A percentile compares a stretch with the other conserved stretches of the same genome.
phyloP scores from a whole-genome alignment of 2,329 filamentous ascomycete genomes.

The Davidsoniella australis region DNA sequence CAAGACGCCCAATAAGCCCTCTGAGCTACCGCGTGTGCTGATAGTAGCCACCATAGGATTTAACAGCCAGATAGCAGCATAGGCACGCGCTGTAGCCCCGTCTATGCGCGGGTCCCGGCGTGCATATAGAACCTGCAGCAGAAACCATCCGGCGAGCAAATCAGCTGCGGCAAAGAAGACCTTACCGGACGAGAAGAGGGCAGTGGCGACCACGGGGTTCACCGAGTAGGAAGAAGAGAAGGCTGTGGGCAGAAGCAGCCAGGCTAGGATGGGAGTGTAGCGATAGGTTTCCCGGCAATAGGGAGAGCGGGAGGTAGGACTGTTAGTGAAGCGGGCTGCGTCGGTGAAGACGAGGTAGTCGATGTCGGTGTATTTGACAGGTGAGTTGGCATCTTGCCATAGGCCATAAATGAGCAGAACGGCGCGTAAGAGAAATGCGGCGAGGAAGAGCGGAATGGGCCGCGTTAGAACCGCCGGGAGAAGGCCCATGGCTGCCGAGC shows the following conservation, averaged over 20 bases:
- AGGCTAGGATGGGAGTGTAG: slow-evolving; percentile 86
- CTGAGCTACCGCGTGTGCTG: slow-evolving; percentile 83
- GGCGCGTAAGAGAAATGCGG: slow-evolving; percentile 48
- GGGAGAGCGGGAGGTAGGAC: slow-evolving; percentile 32
- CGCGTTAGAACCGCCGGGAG: slow-evolving; percentile 8
- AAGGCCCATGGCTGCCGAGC: slow-evolving; percentile 4
- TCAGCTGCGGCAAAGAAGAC: slow-evolving; percentile 70
- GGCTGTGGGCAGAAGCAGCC: slow-evolving; percentile 71
- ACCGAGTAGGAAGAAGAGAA: slow-evolving; percentile 43
- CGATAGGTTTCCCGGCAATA: slow-evolving; percentile 89
- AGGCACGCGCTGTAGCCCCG: slow-evolving; percentile 45
- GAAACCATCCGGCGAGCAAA: slow-evolving; percentile 48
- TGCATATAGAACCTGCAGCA: slow-evolving; percentile 23
- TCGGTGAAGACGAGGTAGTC: slow-evolving; percentile 98
- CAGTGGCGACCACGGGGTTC: slow-evolving; percentile 18
- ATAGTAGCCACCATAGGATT: slow-evolving; percentile 98
- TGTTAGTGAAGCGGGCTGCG: slow-evolving; percentile 58
- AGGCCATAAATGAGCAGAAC: slow-evolving; percentile 71
- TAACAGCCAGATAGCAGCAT: slow-evolving; percentile 76
- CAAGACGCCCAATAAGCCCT: slow-evolving; percentile 73
- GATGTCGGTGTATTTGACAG: slow-evolving; percentile 96
- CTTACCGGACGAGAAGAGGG: slow-evolving; percentile 65
- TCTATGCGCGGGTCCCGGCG: slow-evolving; percentile 26
- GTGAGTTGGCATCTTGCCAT: slow-evolving; percentile 80
- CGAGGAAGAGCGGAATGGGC: slow-evolving; percentile 29